Evolutionary conservation across 1,139 yeast genomes (phyloP), one percentile per base, ranked within the genome.

Genomic region (Taphrina betulina): DNA sequence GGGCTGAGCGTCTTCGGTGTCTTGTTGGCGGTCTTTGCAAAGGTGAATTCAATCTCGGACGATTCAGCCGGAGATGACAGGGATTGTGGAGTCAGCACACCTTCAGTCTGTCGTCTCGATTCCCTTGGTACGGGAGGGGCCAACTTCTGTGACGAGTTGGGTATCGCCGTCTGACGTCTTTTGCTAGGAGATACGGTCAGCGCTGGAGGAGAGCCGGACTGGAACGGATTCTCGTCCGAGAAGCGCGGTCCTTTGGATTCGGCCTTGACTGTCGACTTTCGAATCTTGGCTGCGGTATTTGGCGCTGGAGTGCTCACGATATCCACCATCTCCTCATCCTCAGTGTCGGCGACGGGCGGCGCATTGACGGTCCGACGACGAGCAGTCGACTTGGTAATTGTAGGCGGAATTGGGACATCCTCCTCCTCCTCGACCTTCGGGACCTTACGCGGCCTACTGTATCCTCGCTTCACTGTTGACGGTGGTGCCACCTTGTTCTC

Each of bases 201-300:
- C 2, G 26, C 12, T 14, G 36, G 44, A 3, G 54, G 54, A 12
- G 54, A 50, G 17, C 54, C 54, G n/a, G 46, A 38, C 34, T 50
- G 54, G 41, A 50, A 50, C 5, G 54, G 54, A 50, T 50, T 50
- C 19, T 50, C 54, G 34, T 46, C 40, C 29, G 54, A 50, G 20
- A 50, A 50, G 37, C 31, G 22, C 26, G 54, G 36, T 16, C 40
- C 54, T n/a, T 31, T 33, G 4, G 48, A 16, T 31, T 29, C 38
- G 5, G 7, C 17, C 54, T 50, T 50, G 40, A 38, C 22, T 1
- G 48, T 43, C 22, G 53, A 48, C 37, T 36, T 36, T 22, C 44
- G 29, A 1, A 44, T 43, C 19, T 29, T 12, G 3, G 29, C 44
- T 17, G 26, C 34, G 3, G 34, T 24, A 10, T 28, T 41, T 31